Conservation (phyloP, 306 rosid species). For the Cicer judaicum region DNA sequence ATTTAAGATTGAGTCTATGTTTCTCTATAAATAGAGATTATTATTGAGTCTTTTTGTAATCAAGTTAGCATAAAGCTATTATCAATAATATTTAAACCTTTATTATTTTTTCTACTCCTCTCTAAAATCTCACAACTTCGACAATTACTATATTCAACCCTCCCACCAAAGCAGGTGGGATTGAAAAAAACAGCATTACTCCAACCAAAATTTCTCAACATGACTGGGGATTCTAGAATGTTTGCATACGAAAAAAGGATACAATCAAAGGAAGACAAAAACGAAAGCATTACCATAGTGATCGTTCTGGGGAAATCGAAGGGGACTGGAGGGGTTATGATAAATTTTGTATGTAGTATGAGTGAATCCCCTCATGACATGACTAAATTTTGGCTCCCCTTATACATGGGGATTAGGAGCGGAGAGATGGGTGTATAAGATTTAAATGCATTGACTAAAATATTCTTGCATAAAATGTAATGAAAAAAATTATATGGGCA, state of each 20-base stretch:
- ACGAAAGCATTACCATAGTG: not conserved
- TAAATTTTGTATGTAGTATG: not conserved
- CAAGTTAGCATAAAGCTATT: no score
- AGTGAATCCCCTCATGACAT: not conserved
- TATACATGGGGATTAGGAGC: not conserved
- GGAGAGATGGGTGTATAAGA: constrained; percentile 3
- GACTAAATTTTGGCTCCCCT: not conserved
- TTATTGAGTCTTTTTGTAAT: no score
- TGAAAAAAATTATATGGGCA: not conserved
- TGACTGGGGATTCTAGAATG: not conserved
- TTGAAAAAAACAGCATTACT: not conserved
- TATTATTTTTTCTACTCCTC: no score
- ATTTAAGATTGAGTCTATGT: no score
- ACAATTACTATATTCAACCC: not conserved
- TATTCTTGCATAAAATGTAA: constrained; percentile 1
- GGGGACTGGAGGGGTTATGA: not conserved
- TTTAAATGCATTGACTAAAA: constrained; percentile 8
- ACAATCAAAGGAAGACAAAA: not conserved
- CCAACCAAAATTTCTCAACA: constrained; percentile 32
- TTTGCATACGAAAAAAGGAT: not conserved
- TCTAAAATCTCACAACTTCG: no score
- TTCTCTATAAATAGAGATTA: no score
- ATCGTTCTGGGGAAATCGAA: not conserved
- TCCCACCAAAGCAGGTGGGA: constrained; percentile 11
- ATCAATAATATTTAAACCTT: no score